Base-by-base conservation (phyloP, 2,329 filamentous ascomycete genomes). In the Colletotrichum sp. region DNA sequence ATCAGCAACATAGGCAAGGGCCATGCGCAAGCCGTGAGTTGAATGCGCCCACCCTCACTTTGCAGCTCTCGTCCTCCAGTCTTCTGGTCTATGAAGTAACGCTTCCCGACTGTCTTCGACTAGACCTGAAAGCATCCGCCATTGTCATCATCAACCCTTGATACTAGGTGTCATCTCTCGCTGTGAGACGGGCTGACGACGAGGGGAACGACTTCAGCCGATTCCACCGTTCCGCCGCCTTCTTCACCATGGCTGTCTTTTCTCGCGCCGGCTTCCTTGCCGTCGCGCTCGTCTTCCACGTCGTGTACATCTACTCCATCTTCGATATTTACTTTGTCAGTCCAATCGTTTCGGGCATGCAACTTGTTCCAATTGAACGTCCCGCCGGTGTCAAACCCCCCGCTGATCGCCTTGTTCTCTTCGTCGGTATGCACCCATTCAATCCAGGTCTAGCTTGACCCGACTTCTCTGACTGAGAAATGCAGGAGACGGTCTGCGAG, bases 291-390 rank as follows among this genome's bases (percentile, higher is more conserved):
- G 87, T 96, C 76, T 99, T 99, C 84, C 97, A 99, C 85, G 84
- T 98, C 70, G 91, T 98, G 78, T 99, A 99, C 84, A 94, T 98
- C 72, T 94, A 94, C 83, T 98, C 96, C 76, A 98, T 98, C 81
- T 99, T 99, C 86, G 96, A 98, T 84, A 97, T 98, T 78, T 98
- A 99, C 86, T 99, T 99, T 83, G 96, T 98, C 82, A 98, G 96
- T 83, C 97, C 97, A 26, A 97, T 99, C 80, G 97, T 98, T 70
- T 94, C 94, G 87, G 97, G 97, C 82, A 99, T 99, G 97, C 92
- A 91, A 81, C 91, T 96, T 76, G 96, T 95, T 85, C 87, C 88
- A 61, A 89, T 97, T 48, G 91, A 96, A 75, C 89, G 93, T 71
- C 86, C 90, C 52, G 79, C 85, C 56, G 85, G 87, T 67, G 84